These are phyloP conservation scores for Sugiyamaella chiloensis DNA, from an alignment of 805 yeast species.

Conservation along the genomic window DNA sequence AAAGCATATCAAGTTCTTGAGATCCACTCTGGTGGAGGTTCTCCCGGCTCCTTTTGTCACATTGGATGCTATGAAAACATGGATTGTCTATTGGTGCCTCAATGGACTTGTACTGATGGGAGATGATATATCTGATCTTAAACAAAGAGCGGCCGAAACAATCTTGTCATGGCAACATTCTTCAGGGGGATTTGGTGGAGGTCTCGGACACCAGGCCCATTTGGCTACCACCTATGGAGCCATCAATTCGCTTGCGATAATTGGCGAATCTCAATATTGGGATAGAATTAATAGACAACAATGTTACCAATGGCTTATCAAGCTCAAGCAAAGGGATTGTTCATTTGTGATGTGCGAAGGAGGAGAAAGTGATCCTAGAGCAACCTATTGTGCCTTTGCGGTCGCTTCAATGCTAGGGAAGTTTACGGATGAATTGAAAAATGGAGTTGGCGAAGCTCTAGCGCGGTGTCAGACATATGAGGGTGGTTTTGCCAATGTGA, in stretches of 20 bases:
- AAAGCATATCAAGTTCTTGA: slow-evolving; percentile 46
- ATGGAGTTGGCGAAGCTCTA: slow-evolving; percentile 59
- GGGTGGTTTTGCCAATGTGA: slow-evolving; percentile 90
- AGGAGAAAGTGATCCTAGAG: slow-evolving; percentile 81
- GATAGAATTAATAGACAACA: slow-evolving; percentile 42
- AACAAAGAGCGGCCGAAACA: slow-evolving; percentile 28
- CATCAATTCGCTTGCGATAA: slow-evolving; percentile 54
- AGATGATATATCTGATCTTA: slow-evolving; percentile 28
- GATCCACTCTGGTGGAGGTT: slow-evolving; percentile 37
- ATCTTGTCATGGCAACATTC: slow-evolving; percentile 33
- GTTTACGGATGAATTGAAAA: slow-evolving; percentile 54
- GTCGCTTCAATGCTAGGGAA: slow-evolving; percentile 65
- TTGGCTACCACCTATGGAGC: slow-evolving; percentile 83
- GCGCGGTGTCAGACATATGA: slow-evolving; percentile 79
- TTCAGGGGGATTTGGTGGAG: slow-evolving; percentile 83
- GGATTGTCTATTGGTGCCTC: slow-evolving; percentile 84
- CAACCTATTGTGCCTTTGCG: slow-evolving; percentile 82
- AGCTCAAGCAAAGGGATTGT: slow-evolving; percentile 65
- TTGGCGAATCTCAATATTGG: slow-evolving; percentile 44
- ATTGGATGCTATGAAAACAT: slow-evolving; percentile 86
- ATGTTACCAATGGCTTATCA: slow-evolving; percentile 62
- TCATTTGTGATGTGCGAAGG: slow-evolving; percentile 68
- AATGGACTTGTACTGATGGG: slow-evolving; percentile 51
- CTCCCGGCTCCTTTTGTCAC: slow-evolving; percentile 52
- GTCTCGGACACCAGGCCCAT: slow-evolving; percentile 76